These are phyloP conservation scores for Corynespora cassiicola DNA, from an alignment of 2,329 filamentous ascomycete genomes.

Conservation along the genomic window DNA sequence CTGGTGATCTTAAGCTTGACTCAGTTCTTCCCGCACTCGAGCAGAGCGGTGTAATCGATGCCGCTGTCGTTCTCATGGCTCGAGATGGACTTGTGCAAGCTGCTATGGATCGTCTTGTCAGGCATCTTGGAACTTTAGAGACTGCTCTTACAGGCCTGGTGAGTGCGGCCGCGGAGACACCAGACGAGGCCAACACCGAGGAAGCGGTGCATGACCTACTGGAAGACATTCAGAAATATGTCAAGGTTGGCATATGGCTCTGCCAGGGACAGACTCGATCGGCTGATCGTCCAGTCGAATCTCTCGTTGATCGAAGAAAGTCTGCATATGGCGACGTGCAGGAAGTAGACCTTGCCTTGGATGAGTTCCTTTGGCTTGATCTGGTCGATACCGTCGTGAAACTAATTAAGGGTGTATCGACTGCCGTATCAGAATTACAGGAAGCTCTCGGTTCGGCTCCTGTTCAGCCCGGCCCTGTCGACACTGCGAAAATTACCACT, in stretches of 20 bases:
- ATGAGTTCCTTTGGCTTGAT: slow-evolving; percentile 71
- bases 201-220: slow-evolving; percentile 77
- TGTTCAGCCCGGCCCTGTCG: slow-evolving; percentile 43
- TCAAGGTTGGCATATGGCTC: slow-evolving; percentile 92
- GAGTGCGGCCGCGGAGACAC: slow-evolving; percentile 63
- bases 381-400: slow-evolving; percentile 68
- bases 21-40: slow-evolving; percentile 87
- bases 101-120: slow-evolving; percentile 85
- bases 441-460: slow-evolving; percentile 30
- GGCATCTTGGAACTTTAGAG: slow-evolving; percentile 80
- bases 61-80: slow-evolving; percentile 88
- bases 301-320: slow-evolving; percentile 48
- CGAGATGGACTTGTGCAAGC: slow-evolving; percentile 82
- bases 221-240: slow-evolving; percentile 83
- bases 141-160: slow-evolving; percentile 78
- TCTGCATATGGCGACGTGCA: slow-evolving; percentile 52
- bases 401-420: slow-evolving; percentile 54
- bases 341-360: slow-evolving; percentile 63
- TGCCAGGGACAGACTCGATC: slow-evolving; percentile 84
- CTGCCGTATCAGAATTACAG: slow-evolving; percentile 55
- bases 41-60: slow-evolving; percentile 87
- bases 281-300: slow-evolving; percentile 39
- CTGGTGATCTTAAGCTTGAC: slow-evolving; percentile 79
- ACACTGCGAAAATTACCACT: slow-evolving; percentile 67
- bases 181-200: slow-evolving; percentile 64